Evolutionary conservation across 106 monocot species (phyloP).

Genomic region (Alisma plantagoaquatica): DNA sequence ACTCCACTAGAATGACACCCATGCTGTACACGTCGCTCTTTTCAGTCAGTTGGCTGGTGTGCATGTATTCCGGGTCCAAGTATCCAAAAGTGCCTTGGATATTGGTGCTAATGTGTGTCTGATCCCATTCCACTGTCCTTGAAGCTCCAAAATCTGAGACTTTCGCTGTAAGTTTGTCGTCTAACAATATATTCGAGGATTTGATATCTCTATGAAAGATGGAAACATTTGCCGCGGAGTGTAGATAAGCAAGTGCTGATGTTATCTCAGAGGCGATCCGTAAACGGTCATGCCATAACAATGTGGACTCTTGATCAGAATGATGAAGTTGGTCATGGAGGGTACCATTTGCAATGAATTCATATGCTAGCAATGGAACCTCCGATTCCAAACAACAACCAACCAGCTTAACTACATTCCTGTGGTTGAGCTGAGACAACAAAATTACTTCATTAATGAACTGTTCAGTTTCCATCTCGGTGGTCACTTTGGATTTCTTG

Average conservation of each 20-base stretch:
- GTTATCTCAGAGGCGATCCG: constrained; percentile 25
- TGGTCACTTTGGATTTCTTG: too few species aligned
- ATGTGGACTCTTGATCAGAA: too few species aligned
- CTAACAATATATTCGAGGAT: constrained; percentile 32
- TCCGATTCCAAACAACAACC: constrained; percentile 14
- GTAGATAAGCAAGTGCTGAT: constrained; percentile 34
- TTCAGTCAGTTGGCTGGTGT: not conserved
- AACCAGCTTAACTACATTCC: constrained; percentile 18
- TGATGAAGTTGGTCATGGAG: constrained; percentile 7
- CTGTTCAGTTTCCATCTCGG: too few species aligned
- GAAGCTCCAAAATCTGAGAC: constrained; percentile 41
- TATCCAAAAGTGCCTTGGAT: constrained; percentile 1
- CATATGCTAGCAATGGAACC: constrained; percentile 15
- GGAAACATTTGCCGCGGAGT: constrained; percentile 15
- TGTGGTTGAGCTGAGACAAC: constrained; percentile 13
- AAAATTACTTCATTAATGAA: constrained; percentile 15
- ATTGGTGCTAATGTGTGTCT: not conserved
- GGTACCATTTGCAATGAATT: constrained; percentile 11
- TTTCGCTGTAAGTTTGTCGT: constrained; percentile 23
- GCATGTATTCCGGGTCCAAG: constrained; percentile 5
- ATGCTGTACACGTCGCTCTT: constrained; percentile 1
- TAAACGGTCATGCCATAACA: constrained; percentile 18
- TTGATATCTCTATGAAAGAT: constrained; percentile 43
- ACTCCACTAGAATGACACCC: not conserved
- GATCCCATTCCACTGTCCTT: not conserved